phyloP scores from a whole-genome alignment of 129 eudicot species.

The Rutidosis leptorrhynchoides region DNA sequence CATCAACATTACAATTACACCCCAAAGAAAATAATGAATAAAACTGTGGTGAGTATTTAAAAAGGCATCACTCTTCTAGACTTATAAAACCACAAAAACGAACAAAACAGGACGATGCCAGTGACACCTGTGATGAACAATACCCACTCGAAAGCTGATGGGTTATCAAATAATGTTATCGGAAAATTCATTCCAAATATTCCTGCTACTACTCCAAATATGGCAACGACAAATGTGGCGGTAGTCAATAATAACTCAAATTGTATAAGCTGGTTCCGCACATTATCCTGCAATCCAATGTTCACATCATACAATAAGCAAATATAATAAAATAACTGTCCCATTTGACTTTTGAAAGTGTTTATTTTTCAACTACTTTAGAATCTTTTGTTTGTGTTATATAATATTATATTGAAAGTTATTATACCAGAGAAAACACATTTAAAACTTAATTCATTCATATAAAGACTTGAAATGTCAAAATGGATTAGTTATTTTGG shows the following conservation, averaged over 20 bases:
- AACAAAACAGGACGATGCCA: conserved; percentile 51
- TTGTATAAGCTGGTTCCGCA: conserved; percentile 90
- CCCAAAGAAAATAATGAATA: neutral
- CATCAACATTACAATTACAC: conserved; percentile 1
- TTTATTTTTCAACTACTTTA: too few relatives aligned
- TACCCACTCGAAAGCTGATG: conserved; percentile 81
- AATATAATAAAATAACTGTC: too few relatives aligned
- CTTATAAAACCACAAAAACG: conserved; percentile 77
- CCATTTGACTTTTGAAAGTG: too few relatives aligned
- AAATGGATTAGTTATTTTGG: too few relatives aligned
- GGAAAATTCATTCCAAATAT: conserved; percentile 92
- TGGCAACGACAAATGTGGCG: conserved; percentile 93
- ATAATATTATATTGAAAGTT: too few relatives aligned
- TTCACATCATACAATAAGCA: neutral
- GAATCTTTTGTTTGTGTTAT: too few relatives aligned
- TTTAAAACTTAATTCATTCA: too few relatives aligned
- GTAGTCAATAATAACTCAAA: conserved; percentile 84
- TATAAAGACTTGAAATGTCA: too few relatives aligned
- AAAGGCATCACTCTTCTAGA: conserved; percentile 80
- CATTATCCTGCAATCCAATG: conserved; percentile 64
- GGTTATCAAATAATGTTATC: conserved; percentile 47
- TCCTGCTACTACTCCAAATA: conserved; percentile 93
- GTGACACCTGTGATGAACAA: conserved; percentile 59
- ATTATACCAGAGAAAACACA: too few relatives aligned
- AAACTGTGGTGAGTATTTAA: conserved; percentile 24